These are phyloP conservation scores for Fusarium brachygibbosum DNA, from an alignment of 2,329 filamentous ascomycete genomes.

Conservation along the genomic window DNA sequence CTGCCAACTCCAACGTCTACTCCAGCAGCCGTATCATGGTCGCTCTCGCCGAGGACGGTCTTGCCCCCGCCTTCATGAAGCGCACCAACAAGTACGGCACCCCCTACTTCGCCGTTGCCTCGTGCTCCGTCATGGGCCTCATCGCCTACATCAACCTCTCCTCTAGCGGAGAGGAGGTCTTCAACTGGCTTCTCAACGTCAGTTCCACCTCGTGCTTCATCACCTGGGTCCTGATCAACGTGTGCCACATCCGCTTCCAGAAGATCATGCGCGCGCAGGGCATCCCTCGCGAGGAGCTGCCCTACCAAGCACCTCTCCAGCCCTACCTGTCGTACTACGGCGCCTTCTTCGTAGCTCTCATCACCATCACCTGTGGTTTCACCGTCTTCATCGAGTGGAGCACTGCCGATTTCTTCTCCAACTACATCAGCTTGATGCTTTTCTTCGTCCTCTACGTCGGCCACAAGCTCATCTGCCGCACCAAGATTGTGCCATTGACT, in stretches of 20 bases:
- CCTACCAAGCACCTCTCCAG: conserved; percentile 72
- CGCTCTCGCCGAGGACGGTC: conserved; percentile 73
- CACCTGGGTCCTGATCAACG: conserved; percentile 75
- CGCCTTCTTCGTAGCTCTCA: conserved; percentile 73
- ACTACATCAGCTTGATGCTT: conserved; percentile 74
- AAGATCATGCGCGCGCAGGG: conserved; percentile 68
- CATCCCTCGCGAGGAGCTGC: conserved; percentile 69
- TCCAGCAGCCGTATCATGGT: conserved; percentile 77
- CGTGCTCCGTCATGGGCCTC: conserved; percentile 68
- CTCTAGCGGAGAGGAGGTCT: conserved; percentile 69
- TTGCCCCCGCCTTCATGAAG: conserved; percentile 71
- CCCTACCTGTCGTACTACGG: conserved; percentile 76
- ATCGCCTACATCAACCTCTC: conserved; percentile 78
- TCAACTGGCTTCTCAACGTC: conserved; percentile 81
- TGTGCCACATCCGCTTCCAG: conserved; percentile 76
- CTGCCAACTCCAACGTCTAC: conserved; percentile 83
- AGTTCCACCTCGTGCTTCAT: conserved; percentile 78
- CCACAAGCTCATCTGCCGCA: conserved; percentile 67
- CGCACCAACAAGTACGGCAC: conserved; percentile 72
- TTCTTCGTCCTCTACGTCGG: conserved; percentile 71
- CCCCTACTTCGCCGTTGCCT: conserved; percentile 71
- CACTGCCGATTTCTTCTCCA: conserved; percentile 71
- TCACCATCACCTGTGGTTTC: conserved; percentile 78
- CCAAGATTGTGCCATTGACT: conserved; percentile 54
- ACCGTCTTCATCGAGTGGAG: conserved; percentile 75